Percentiles rank a stretch among this genome's conserved stretches.
Conservation (phyloP, 768 basidiomycete genomes). For the Russula sp. region DNA sequence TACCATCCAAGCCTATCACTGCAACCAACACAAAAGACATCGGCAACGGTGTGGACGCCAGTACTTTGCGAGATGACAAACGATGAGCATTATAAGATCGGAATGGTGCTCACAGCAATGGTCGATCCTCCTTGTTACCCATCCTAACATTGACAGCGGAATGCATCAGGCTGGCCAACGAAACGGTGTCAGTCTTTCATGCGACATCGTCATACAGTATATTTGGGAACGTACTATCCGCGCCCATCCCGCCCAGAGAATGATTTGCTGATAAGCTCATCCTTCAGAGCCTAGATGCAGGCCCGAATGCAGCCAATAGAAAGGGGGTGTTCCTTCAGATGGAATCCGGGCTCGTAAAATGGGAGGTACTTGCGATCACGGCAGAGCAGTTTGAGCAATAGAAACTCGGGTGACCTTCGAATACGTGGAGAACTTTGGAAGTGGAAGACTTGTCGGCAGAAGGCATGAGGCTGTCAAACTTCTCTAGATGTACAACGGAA, state of each 20-base stretch:
- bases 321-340: constrained; percentile 12
- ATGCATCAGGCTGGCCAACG: constrained; percentile 59
- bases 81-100: neutral
- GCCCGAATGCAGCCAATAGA: neutral
- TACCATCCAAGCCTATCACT: constrained; percentile 79
- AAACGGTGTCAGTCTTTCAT: constrained; percentile 10
- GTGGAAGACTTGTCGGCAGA: constrained; percentile 9
- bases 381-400: constrained; percentile 69
- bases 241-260: constrained; percentile 82
- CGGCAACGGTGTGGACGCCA: constrained; percentile 77
- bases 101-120: constrained; percentile 52
- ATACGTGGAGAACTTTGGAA: constrained; percentile 58
- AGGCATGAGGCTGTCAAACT: constrained; percentile 9
- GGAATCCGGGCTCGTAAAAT: constrained; percentile 5
- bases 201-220: neutral
- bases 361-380: constrained; percentile 52
- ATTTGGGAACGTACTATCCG: constrained; percentile 58
- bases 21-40: constrained; percentile 76
- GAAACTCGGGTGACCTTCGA: constrained; percentile 63
- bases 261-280: constrained; percentile 80
- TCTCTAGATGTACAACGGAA: neutral
- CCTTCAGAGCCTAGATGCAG: constrained; percentile 61
- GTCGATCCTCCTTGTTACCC: constrained; percentile 70
- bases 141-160: constrained; percentile 72
- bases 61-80: constrained; percentile 46